Evolutionary conservation across 2,329 filamentous ascomycete genomes (phyloP).

Genomic region (Colletotrichum lentis): DNA sequence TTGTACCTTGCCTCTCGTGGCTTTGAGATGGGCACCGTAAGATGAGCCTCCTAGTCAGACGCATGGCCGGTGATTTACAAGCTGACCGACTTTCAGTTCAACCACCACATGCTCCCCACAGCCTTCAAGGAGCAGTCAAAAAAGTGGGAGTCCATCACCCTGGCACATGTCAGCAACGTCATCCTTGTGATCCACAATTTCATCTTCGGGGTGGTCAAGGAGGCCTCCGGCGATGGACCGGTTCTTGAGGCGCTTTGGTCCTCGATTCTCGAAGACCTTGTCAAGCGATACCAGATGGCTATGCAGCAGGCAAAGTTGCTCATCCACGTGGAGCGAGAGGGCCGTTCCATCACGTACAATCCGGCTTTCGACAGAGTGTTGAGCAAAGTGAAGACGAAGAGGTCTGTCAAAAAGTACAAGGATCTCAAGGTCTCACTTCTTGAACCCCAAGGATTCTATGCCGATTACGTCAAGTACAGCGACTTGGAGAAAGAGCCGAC

Average conservation of each 20-base stretch:
- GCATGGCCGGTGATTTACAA: too few relatives aligned
- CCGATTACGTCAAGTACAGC: background rate
- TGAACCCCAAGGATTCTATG: fast-evolving
- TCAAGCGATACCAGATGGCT: slow-evolving; percentile 55
- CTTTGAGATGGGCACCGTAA: slow-evolving; percentile 62
- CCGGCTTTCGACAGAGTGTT: slow-evolving; percentile 58
- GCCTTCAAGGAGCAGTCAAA: slow-evolving; percentile 62
- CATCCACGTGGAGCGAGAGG: slow-evolving; percentile 58
- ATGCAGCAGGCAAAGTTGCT: slow-evolving; percentile 61
- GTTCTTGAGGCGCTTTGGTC: slow-evolving; percentile 55
- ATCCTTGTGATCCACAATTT: slow-evolving; percentile 63
- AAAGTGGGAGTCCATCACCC: slow-evolving; percentile 60
- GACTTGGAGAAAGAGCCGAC: background rate
- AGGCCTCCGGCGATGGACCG: slow-evolving; percentile 53
- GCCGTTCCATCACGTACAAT: slow-evolving; percentile 60
- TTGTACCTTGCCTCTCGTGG: slow-evolving; percentile 57
- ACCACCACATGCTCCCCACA: slow-evolving; percentile 51
- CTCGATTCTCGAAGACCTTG: slow-evolving; percentile 54
- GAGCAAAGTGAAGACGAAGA: slow-evolving; percentile 24
- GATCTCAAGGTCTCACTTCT: background rate
- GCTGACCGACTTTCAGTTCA: slow-evolving; percentile 44
- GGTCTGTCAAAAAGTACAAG: slow-evolving; percentile 7
- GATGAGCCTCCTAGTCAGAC: slow-evolving; percentile 21
- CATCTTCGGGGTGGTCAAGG: slow-evolving; percentile 53
- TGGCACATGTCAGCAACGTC: slow-evolving; percentile 59